Percentiles rank a stretch among this genome's conserved stretches.
phyloP scores from a whole-genome alignment of 805 yeast species.

The Tetrapisispora phaffii region DNA sequence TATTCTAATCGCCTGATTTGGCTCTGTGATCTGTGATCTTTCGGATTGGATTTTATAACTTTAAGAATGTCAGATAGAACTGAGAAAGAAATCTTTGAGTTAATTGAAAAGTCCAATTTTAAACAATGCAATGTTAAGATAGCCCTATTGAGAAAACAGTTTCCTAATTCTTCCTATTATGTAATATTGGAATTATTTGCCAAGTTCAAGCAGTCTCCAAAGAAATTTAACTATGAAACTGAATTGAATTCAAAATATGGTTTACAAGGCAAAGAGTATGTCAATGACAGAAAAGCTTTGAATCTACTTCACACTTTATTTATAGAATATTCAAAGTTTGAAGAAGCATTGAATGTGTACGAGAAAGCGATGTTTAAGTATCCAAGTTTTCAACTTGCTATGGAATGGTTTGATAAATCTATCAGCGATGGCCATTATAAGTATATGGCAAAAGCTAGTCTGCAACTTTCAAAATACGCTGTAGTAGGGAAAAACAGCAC shows the following conservation, averaged over 20 bases:
- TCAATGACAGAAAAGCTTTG: constrained; percentile 45
- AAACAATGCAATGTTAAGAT: constrained; percentile 38
- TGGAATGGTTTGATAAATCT: constrained; percentile 50
- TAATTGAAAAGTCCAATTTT: constrained; percentile 45
- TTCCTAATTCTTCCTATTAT: constrained; percentile 49
- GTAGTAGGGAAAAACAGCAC: neutral
- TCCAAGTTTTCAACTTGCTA: constrained; percentile 38
- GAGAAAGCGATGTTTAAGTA: constrained; percentile 51
- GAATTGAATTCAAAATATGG: constrained; percentile 21
- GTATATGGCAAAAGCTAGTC: constrained; percentile 46
- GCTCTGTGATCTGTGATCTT: no score
- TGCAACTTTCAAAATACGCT: constrained; percentile 27
- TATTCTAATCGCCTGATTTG: no score
- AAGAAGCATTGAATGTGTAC: constrained; percentile 40
- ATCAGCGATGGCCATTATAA: constrained; percentile 38
- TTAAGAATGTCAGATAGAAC: constrained; percentile 21
- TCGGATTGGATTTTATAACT: neutral
- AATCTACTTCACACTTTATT: constrained; percentile 40
- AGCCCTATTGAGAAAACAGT: constrained; percentile 37
- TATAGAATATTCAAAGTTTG: constrained; percentile 28
- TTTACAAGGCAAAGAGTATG: constrained; percentile 13
- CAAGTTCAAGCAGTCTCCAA: constrained; percentile 22
- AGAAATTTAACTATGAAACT: constrained; percentile 27
- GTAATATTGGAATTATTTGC: constrained; percentile 29
- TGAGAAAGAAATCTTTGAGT: constrained; percentile 31